A percentile compares a stretch with the other conserved stretches of the same genome.
phyloP scores from a whole-genome alignment of 164 flowering plant species.

The Santalum album region DNA sequence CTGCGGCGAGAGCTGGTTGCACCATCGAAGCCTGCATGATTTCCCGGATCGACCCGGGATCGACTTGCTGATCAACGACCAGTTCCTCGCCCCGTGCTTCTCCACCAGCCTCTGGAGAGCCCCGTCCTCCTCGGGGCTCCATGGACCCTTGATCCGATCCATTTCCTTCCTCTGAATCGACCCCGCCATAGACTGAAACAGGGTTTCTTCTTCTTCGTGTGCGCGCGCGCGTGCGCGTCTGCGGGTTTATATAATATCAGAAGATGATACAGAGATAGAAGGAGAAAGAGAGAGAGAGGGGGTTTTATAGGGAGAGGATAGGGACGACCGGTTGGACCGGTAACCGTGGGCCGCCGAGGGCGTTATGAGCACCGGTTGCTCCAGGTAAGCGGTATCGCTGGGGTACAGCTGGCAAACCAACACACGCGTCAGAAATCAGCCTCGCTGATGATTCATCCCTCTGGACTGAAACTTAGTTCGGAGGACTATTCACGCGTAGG shows the following conservation, averaged over 20 bases:
- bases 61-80: conserved; percentile 64
- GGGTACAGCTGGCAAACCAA: conserved; percentile 44
- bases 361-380: conserved; percentile 34
- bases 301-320: conserved; percentile 6
- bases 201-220: not conserved
- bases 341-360: not conserved
- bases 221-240: too few species aligned
- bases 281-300: conserved; percentile 1
- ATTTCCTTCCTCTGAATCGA: conserved; percentile 12
- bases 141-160: conserved; percentile 78
- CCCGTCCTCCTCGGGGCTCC: conserved; percentile 76
- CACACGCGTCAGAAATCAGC: not conserved
- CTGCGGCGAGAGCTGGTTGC: conserved; percentile 70
- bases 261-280: too few species aligned
- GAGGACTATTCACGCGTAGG: too few species aligned
- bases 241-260: not conserved
- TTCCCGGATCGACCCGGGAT: conserved; percentile 68
- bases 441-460: conserved; percentile 18
- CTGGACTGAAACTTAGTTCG: too few species aligned
- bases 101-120: conserved; percentile 35
- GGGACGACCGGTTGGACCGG: conserved; percentile 29
- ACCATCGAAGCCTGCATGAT: conserved; percentile 64
- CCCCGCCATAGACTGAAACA: not conserved
- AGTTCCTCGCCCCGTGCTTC: conserved; percentile 62
- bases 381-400: conserved; percentile 35